Percentiles rank a stretch among this genome's conserved stretches.
phyloP scores from a whole-genome alignment of 495 filamentous ascomycete genomes.

The Aspergillus bridgeri region DNA sequence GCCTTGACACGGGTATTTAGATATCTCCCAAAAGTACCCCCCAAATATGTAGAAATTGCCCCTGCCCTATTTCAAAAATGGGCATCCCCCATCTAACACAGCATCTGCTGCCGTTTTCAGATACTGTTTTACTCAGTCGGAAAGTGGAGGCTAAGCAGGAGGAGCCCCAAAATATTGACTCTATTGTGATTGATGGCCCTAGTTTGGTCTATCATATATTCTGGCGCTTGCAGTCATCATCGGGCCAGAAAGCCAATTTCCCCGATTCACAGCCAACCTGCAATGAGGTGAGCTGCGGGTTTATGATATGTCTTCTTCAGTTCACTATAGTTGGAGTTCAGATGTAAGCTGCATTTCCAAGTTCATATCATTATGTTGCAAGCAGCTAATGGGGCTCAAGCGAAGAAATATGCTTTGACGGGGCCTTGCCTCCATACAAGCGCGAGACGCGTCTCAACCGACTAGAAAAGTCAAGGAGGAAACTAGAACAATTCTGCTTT shows the following conservation, averaged over 20 bases:
- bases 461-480: conserved; percentile 43
- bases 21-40: too few relatives aligned
- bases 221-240: conserved; percentile 48
- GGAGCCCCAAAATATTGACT: conserved; percentile 15
- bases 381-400: conserved; percentile 20
- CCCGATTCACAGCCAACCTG: conserved; percentile 61
- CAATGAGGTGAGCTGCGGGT: conserved; percentile 51
- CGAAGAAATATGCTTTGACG: conserved; percentile 70
- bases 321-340: conserved; percentile 48
- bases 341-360: conserved; percentile 48
- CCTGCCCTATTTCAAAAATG: too few relatives aligned
- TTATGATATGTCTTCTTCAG: conserved; percentile 58
- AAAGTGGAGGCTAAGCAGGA: not conserved
- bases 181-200: conserved; percentile 71
- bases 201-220: conserved; percentile 70
- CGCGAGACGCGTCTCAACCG: conserved; percentile 48
- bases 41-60: too few relatives aligned
- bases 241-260: conserved; percentile 31
- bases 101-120: conserved; percentile 56
- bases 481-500: conserved; percentile 33
- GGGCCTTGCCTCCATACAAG: conserved; percentile 63
- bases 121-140: conserved; percentile 37
- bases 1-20: too few relatives aligned
- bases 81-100: conserved; percentile 64
- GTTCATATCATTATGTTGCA: not conserved